Percentiles rank a stretch among this genome's conserved stretches.
Evolutionary conservation across 2,329 filamentous ascomycete species (phyloP).

Genomic region (Stemphylium vesicarium): DNA sequence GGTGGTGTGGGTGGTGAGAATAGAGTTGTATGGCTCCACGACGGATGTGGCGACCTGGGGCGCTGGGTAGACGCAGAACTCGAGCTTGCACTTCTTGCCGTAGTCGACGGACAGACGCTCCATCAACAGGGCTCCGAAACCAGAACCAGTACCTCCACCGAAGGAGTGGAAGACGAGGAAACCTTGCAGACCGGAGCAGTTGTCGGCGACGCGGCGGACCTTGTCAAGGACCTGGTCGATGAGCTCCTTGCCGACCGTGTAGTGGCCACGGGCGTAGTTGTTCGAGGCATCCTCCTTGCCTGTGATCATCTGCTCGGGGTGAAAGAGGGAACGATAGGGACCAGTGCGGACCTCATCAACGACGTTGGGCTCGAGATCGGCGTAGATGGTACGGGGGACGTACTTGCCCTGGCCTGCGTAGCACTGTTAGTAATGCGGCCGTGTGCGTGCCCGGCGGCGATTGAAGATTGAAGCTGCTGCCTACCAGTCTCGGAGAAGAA

Average conservation of each 20-base stretch:
- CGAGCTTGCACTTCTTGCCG: conserved; percentile 99
- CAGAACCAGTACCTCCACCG: conserved; percentile 97
- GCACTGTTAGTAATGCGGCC: conserved; percentile 28
- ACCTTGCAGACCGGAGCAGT: conserved; percentile 96
- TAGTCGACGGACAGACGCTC: conserved; percentile 99
- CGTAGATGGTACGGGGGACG: conserved; percentile 98
- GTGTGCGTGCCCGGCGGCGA: conserved; percentile 18
- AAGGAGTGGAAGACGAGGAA: conserved; percentile 99
- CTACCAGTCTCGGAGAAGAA: conserved; percentile 99
- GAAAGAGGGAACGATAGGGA: conserved; percentile 94
- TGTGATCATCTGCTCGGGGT: conserved; percentile 99
- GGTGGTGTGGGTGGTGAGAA: conserved; percentile 97
- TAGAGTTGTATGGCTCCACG: conserved; percentile 99
- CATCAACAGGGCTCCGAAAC: conserved; percentile 98
- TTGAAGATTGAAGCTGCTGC: conserved; percentile 40
- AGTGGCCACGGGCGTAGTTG: conserved; percentile 99
- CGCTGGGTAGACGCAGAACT: conserved; percentile 99
- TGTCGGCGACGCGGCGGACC: conserved; percentile 93
- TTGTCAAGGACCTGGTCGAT: conserved; percentile 98
- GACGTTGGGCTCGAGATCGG: conserved; percentile 99
- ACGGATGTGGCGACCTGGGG: conserved; percentile 97
- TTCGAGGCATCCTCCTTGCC: conserved; percentile 99
- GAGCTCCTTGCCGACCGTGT: conserved; percentile 99
- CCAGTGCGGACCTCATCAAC: conserved; percentile 99
- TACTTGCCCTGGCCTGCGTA: conserved; percentile 92